Evolutionary conservation across 495 filamentous ascomycete genomes (phyloP).

Genomic region (Evansstolkia leycettana): DNA sequence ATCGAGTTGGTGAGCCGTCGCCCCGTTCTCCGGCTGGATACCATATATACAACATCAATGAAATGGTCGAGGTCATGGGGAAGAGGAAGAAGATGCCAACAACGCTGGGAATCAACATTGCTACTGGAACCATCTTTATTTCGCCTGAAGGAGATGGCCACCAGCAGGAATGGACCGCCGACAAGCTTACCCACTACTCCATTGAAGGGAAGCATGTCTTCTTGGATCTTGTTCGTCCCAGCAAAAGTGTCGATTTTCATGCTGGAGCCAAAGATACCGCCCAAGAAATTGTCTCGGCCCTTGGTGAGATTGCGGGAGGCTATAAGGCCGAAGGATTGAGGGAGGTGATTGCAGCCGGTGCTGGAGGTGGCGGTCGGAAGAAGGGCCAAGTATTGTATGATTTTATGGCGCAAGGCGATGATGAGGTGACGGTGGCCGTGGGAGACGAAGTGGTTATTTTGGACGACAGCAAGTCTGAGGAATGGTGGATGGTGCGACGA

Average conservation of each 20-base stretch:
- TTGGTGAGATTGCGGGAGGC: conserved; percentile 83
- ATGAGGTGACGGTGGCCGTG: conserved; percentile 84
- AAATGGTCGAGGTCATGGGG: conserved; percentile 88
- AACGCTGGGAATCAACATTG: conserved; percentile 78
- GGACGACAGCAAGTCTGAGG: conserved; percentile 83
- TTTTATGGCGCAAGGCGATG: conserved; percentile 91
- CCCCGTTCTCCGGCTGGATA: conserved; percentile 62
- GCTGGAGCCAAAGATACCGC: conserved; percentile 96
- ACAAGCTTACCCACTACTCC: conserved; percentile 88
- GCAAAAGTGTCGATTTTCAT: conserved; percentile 91
- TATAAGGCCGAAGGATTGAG: conserved; percentile 70
- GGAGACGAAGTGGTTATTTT: conserved; percentile 87
- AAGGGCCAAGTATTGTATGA: conserved; percentile 82
- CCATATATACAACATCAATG: conserved; percentile 90
- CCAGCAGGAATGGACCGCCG: conserved; percentile 84
- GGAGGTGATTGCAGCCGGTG: conserved; percentile 73
- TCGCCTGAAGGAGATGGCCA: conserved; percentile 81
- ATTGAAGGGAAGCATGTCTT: conserved; percentile 98
- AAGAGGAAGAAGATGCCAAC: conserved; percentile 97
- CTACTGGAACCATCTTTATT: conserved; percentile 80
- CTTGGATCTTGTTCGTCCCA: conserved; percentile 79
- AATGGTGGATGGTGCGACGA: conserved; percentile 95
- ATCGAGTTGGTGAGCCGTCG: conserved; percentile 32
- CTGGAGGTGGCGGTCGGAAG: conserved; percentile 56
- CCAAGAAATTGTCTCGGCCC: conserved; percentile 74